Percentiles rank a stretch among this genome's conserved stretches.
Conservation (phyloP, 306 rosid genomes). For the Carpinus viminea region DNA sequence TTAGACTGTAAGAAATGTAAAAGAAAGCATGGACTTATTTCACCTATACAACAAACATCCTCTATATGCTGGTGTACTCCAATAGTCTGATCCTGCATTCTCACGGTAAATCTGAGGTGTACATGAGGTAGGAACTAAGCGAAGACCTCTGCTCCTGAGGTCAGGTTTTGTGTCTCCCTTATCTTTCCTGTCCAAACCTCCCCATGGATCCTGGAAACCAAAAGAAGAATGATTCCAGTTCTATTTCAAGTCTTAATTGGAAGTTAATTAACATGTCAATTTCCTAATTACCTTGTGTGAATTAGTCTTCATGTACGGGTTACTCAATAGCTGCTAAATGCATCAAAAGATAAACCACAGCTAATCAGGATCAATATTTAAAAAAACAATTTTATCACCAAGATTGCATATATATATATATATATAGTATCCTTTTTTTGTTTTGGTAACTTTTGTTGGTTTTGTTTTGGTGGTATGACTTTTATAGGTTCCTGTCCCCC, state of each 20-base stretch:
- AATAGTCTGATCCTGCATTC: constrained; percentile 78
- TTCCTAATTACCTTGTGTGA: constrained; percentile 51
- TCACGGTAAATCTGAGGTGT: constrained; percentile 79
- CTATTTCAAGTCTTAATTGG: not conserved
- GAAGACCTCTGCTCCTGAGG: constrained; percentile 76
- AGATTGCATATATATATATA: no score
- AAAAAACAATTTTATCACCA: no score
- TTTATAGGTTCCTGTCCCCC: not conserved
- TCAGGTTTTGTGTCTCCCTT: constrained; percentile 58
- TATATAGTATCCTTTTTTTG: no score
- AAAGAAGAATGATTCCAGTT: not conserved
- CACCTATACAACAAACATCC: constrained; percentile 86
- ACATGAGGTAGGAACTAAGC: constrained; percentile 84
- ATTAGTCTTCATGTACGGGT: constrained; percentile 78
- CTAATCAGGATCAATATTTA: not conserved
- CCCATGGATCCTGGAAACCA: constrained; percentile 64
- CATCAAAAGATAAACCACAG: not conserved
- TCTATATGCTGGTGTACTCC: constrained; percentile 81
- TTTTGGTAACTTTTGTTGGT: no score
- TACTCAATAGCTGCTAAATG: constrained; percentile 63
- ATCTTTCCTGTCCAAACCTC: constrained; percentile 60
- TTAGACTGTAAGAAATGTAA: not conserved
- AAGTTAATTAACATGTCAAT: not conserved
- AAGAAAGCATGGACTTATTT: constrained; percentile 6
- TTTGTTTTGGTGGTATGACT: no score